Conservation (phyloP, 306 rosid genomes). For the Casuarina equisetifolia region DNA sequence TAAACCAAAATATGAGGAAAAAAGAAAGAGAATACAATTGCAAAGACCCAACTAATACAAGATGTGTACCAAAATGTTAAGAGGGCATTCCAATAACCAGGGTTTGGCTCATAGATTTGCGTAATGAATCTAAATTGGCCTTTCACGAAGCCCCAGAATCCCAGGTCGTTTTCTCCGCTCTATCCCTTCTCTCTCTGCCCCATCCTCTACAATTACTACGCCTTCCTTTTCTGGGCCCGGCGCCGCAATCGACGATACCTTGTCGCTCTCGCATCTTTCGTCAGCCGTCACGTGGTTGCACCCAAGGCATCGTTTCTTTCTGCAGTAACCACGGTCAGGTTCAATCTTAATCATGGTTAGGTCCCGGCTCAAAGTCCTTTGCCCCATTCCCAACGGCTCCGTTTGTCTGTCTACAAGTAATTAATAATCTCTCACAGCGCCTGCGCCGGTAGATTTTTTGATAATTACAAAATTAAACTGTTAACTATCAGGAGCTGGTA, state of each 20-base stretch:
- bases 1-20: too few relatives aligned
- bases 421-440: neutral
- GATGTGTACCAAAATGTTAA: too few relatives aligned
- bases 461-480: neutral
- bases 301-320: neutral
- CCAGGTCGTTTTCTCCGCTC: neutral
- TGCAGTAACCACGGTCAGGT: neutral
- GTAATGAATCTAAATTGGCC: slow-evolving; percentile 25
- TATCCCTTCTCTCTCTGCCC: neutral
- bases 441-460: neutral
- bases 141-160: neutral
- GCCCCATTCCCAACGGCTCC: neutral
- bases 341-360: neutral
- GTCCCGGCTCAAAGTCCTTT: too few relatives aligned
- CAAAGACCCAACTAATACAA: too few relatives aligned
- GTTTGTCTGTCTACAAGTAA: neutral
- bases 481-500: neutral
- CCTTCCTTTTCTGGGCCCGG: neutral
- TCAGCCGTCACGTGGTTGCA: neutral
- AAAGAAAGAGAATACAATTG: too few relatives aligned
- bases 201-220: neutral
- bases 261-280: slow-evolving; percentile 16
- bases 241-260: slow-evolving; percentile 39
- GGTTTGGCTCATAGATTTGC: neutral
- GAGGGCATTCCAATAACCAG: neutral